These are phyloP conservation scores for Pyrenochaeta sp. DNA, from an alignment of 2,329 filamentous ascomycete species.

Conservation along the genomic window DNA sequence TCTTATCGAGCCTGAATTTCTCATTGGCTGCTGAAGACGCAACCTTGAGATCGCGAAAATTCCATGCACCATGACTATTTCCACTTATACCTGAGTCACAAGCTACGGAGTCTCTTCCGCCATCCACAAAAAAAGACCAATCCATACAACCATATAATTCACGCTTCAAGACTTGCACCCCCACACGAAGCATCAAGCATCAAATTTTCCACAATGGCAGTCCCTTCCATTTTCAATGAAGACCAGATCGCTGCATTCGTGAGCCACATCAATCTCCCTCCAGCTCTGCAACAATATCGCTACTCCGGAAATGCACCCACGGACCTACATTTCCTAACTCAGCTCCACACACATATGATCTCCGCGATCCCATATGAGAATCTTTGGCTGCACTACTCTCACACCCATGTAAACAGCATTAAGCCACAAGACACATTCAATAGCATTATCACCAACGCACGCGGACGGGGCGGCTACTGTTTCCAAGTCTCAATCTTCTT, in stretches of 20 bases:
- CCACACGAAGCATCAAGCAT: too few relatives aligned
- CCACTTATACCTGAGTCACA: neutral
- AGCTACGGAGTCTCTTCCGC: neutral
- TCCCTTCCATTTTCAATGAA: slow-evolving; percentile 29
- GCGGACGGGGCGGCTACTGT: slow-evolving; percentile 66
- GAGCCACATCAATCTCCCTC: slow-evolving; percentile 40
- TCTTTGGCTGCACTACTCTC: slow-evolving; percentile 61
- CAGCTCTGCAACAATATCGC: slow-evolving; percentile 12
- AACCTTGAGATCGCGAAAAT: too few relatives aligned
- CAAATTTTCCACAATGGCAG: slow-evolving; percentile 8
- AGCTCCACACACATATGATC: slow-evolving; percentile 58
- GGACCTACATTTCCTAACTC: slow-evolving; percentile 48
- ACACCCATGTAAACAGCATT: slow-evolving; percentile 46
- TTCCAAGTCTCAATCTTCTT: slow-evolving; percentile 67
- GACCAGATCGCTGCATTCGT: slow-evolving; percentile 46
- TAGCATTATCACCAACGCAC: slow-evolving; percentile 58
- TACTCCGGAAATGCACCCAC: slow-evolving; percentile 10
- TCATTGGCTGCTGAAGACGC: too few relatives aligned
- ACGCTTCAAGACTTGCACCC: neutral
- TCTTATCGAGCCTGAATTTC: too few relatives aligned
- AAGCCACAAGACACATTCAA: slow-evolving; percentile 58
- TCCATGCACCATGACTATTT: neutral
- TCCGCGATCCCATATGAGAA: slow-evolving; percentile 66
- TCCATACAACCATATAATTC: neutral
- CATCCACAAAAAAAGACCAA: neutral